Evolutionary conservation across 495 filamentous ascomycete genomes (phyloP), one percentile per base, ranked within the genome.

Genomic region (Tuber umbilicatum): DNA sequence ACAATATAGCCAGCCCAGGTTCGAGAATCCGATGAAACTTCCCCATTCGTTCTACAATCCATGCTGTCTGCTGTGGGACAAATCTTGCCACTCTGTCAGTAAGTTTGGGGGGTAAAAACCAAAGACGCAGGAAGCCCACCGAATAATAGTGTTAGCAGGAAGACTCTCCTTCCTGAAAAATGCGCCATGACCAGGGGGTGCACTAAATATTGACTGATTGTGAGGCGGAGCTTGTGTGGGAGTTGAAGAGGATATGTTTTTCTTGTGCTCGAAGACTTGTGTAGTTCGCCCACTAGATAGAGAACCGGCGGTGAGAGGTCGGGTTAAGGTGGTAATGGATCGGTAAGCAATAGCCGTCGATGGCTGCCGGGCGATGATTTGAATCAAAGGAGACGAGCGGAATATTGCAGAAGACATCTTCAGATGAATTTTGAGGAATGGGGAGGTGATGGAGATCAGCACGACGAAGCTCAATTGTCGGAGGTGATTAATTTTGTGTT

Each of bases 11-110:
- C 55, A 99, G 85, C 73, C 95, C 95, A 0, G 95, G 95, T 76
- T 97, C 88, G 70, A 99, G 84, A 77, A 98, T 97, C 38, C 93
- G 88, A 85, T 93, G 89, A 86, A 95, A 99, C 83, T 94, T 94
- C 70, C 95, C 95, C 95, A 99, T 99, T 76, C 95, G 93, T 85
- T 99, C 96, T 55, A 99, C 95, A 74, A 99, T 93, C 96, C 96
- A 99, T 86, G 95, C 96, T 73, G 94, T 97, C 86, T 98, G 95
- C 84, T 99, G 96, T 16, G 96, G 95, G 40, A 99, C 96, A 86
- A 99, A 99, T 73, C 81, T 82, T 7, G 17, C 38, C n/a, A 38
- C 9, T 37, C 42, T 23, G n/a, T 80, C 64, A 80, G 27, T 16
- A 38, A 40, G 42, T 7, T 6, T 37, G 5, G 31, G 9, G n/a